Percentiles rank a stretch among this genome's conserved stretches.
phyloP scores from a whole-genome alignment of 2,329 filamentous ascomycete species.

The Penicillium polonicum region DNA sequence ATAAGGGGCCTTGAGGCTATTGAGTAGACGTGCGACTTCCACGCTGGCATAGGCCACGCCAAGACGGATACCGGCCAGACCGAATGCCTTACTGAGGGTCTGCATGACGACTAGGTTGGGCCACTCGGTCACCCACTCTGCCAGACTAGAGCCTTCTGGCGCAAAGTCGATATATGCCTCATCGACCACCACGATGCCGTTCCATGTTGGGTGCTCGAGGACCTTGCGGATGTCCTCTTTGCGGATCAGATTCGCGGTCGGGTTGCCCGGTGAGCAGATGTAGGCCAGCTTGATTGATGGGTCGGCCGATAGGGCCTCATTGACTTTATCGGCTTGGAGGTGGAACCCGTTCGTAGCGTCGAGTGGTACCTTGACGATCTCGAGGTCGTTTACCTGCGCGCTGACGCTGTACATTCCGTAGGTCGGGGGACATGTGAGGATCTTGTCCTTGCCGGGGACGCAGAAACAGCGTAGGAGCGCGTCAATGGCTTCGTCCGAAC shows the following conservation, averaged over 20 bases:
- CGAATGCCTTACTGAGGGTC: conserved; percentile 97
- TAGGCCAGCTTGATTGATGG: conserved; percentile 81
- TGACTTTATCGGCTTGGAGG: conserved; percentile 70
- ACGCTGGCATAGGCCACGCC: conserved; percentile 79
- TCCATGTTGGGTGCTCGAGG: conserved; percentile 87
- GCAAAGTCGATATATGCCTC: conserved; percentile 98
- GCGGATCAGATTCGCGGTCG: conserved; percentile 74
- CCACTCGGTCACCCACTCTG: conserved; percentile 88
- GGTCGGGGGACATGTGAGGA: conserved; percentile 91
- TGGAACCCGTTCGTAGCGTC: conserved; percentile 69
- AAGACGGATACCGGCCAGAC: conserved; percentile 87
- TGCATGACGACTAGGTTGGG: conserved; percentile 98
- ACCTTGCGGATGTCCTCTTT: conserved; percentile 72
- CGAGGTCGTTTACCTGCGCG: conserved; percentile 89
- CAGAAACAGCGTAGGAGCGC: conserved; percentile 92
- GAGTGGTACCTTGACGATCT: conserved; percentile 81
- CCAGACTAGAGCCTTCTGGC: conserved; percentile 72
- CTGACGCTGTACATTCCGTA: conserved; percentile 99
- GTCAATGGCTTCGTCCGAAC: conserved; percentile 96
- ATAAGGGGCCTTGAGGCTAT: conserved; percentile 93
- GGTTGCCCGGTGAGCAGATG: conserved; percentile 92
- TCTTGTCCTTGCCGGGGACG: conserved; percentile 78
- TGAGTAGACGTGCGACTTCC: conserved; percentile 75
- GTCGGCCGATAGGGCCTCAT: conserved; percentile 62
- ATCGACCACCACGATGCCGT: conserved; percentile 88